A percentile compares a stretch with the other conserved stretches of the same genome.
phyloP scores from a whole-genome alignment of 2,329 filamentous ascomycete species.

The Sporothrix pseudoabietina region DNA sequence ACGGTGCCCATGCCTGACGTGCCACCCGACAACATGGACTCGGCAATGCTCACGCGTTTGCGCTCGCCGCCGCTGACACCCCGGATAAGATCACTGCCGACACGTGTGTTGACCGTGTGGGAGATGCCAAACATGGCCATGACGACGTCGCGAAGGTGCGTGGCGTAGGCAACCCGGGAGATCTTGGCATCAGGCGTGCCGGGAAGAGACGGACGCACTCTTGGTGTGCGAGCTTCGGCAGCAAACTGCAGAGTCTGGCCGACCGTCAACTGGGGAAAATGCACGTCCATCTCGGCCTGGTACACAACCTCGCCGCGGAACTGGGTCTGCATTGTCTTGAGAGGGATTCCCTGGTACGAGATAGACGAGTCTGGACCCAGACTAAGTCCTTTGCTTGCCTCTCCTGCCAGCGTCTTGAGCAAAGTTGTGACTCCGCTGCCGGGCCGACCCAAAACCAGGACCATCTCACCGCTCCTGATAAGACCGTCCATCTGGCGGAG shows the following conservation, averaged over 20 bases:
- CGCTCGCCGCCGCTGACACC: constrained; percentile 64
- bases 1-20: constrained; percentile 45
- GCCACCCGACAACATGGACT: constrained; percentile 60
- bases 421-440: constrained; percentile 61
- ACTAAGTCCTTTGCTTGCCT: constrained; percentile 53
- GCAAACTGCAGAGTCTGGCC: constrained; percentile 80
- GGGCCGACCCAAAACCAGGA: constrained; percentile 60
- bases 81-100: constrained; percentile 69
- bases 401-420: constrained; percentile 67
- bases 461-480: constrained; percentile 58
- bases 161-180: constrained; percentile 42
- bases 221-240: constrained; percentile 69
- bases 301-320: constrained; percentile 54
- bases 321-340: constrained; percentile 42
- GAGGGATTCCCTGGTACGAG: constrained; percentile 31
- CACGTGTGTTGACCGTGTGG: constrained; percentile 71
- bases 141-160: constrained; percentile 68
- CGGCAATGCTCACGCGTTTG: constrained; percentile 76
- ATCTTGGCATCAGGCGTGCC: constrained; percentile 58
- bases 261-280: constrained; percentile 76
- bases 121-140: constrained; percentile 76
- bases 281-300: constrained; percentile 79
- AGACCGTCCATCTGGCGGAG: constrained; percentile 52
- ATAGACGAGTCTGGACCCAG: constrained; percentile 43
- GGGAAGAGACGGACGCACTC: constrained; percentile 53